phyloP scores from a whole-genome alignment of 1,284 basidiomycete genomes.

The Irpex sp. region DNA sequence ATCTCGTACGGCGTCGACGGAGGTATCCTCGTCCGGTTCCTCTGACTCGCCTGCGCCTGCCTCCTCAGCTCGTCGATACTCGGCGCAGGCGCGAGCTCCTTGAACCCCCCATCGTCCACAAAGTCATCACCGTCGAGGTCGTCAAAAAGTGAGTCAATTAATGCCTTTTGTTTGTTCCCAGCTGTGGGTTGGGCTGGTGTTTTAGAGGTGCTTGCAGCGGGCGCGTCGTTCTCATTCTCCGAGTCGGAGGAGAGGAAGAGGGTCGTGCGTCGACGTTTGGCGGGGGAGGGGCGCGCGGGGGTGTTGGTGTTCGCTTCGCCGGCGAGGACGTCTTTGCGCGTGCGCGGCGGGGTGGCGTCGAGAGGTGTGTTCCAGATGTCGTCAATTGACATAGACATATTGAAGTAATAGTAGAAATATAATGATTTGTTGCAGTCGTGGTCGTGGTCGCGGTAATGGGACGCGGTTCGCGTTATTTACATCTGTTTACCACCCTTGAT shows the following conservation, averaged over 20 bases:
- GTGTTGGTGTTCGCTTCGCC: constrained; percentile 2
- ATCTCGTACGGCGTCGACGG: constrained; percentile 38
- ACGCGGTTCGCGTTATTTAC: constrained; percentile 16
- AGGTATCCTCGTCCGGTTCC: constrained; percentile 9
- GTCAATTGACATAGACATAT: constrained; percentile 32
- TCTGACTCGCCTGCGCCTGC: constrained; percentile 47
- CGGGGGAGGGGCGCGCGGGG: constrained; percentile 15
- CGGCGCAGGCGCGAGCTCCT: constrained; percentile 45
- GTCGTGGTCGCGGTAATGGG: background rate
- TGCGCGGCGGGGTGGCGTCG: constrained; percentile 22
- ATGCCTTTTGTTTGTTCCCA: constrained; percentile 23
- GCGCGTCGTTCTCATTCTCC: constrained; percentile 45
- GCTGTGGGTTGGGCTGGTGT: constrained; percentile 9
- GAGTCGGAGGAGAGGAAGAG: constrained; percentile 51
- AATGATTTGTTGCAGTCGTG: too few species aligned
- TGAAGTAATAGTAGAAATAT: constrained; percentile 17
- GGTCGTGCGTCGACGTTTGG: constrained; percentile 33
- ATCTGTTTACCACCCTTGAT: constrained; percentile 5
- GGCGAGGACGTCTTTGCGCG: constrained; percentile 2
- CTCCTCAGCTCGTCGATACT: constrained; percentile 48
- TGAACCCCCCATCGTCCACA: constrained; percentile 22
- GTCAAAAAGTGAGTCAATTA: constrained; percentile 64
- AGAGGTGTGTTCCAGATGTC: constrained; percentile 46
- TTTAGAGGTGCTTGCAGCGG: constrained; percentile 12
- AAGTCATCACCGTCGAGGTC: constrained; percentile 41